Evolutionary conservation across 441 rosid genomes (phyloP), one percentile per base, ranked within the genome.

Genomic region (Viola pubescens): DNA sequence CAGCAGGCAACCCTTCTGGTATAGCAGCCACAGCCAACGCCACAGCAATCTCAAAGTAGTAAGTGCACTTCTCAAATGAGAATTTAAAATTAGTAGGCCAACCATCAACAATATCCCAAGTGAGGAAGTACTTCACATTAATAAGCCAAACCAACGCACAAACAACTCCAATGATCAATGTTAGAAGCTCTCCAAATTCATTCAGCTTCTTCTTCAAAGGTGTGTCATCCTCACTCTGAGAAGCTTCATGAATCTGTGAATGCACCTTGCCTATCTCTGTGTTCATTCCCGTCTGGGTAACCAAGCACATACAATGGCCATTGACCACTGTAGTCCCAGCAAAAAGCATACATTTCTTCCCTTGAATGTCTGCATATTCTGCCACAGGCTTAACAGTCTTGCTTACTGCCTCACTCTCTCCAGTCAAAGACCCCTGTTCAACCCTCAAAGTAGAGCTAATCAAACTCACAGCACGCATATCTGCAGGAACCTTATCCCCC

Each of bases 401-500:
- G 64, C 81, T 80, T 62, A 88, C 84, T 1, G 94, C 91, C 71
- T 91, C 97, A 61, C 92, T 89, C 81, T 91, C 98, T 54, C 98
- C 96, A 0, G 96, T 91, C 69, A 91, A 77, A 2, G 98, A 91
- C 19, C 98, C 98, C 55, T 91, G 95, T 75, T 88, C 96, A 56
- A 86, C 62, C 64, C 94, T 81, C 39, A 84, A 47, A 0, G 96
- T 88, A 2, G 97, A 91, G 79, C 97, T 88, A 67, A 83, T 77
- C 73, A 91, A 74, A 54, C 71, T 67, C 73, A 88, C 51, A 12
- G 85, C 79, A 37, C 94, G 78, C 97, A 88, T 86, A 83, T 91
- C 96, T 0, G 97, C 94, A 56, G 96, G 94, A 16, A 83, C 89
- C 76, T 91, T 91, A 72, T 91, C 98, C 47, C 96, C 98, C 65